Percentiles rank a stretch among this genome's conserved stretches.
phyloP scores from a whole-genome alignment of 441 rosid genomes.

The Syzygium malaccense region DNA sequence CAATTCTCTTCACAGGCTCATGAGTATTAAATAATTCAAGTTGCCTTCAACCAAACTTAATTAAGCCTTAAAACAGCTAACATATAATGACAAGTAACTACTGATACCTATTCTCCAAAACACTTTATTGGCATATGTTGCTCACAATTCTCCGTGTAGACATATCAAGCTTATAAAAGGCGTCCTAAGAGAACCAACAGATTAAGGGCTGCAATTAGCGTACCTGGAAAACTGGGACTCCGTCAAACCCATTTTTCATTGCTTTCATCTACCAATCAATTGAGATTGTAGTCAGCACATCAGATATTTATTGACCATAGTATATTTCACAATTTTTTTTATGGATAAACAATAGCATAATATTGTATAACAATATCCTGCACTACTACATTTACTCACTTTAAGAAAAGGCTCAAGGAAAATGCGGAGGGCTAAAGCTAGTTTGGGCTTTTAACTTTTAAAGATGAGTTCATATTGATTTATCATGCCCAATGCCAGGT shows the following conservation, averaged over 20 bases:
- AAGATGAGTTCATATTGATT: neutral
- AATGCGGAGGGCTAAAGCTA: neutral
- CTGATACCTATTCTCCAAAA: neutral
- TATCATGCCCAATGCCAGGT: neutral
- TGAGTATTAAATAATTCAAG: neutral
- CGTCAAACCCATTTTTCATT: conserved; percentile 60
- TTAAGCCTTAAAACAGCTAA: neutral
- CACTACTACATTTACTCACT: neutral
- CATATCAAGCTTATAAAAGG: neutral
- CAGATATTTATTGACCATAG: neutral
- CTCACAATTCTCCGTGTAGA: neutral
- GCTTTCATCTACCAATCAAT: conserved; percentile 46
- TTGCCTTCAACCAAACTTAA: neutral
- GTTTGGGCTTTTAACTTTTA: neutral
- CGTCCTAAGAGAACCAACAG: neutral
- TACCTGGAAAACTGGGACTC: conserved; percentile 98
- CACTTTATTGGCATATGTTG: neutral
- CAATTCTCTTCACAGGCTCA: neutral
- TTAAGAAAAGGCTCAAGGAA: neutral
- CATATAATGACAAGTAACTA: neutral
- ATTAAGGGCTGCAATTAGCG: neutral
- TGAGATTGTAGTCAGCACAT: neutral
- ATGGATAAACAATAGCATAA: neutral
- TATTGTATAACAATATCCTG: neutral
- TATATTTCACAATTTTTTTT: neutral